These are phyloP conservation scores for Erodium texanum DNA, from an alignment of 441 rosid genomes.

Conservation along the genomic window DNA sequence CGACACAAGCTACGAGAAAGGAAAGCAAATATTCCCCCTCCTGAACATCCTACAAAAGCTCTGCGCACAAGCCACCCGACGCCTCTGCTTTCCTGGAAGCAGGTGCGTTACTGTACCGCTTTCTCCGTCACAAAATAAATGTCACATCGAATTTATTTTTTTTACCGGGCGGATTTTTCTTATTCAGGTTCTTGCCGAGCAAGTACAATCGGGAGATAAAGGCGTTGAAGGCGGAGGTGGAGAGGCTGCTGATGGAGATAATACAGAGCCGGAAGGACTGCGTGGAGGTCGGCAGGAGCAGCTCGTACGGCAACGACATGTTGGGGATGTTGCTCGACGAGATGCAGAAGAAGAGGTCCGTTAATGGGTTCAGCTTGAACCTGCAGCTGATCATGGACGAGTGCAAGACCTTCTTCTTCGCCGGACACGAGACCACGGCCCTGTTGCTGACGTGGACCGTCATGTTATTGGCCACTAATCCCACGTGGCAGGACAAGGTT, in stretches of 20 bases:
- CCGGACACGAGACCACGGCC: constrained; percentile 92
- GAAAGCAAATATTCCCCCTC: constrained; percentile 59
- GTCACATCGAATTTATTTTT: no score
- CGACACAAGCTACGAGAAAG: constrained; percentile 64
- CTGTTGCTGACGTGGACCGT: constrained; percentile 84
- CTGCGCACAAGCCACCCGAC: constrained; percentile 74
- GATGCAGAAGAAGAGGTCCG: constrained; percentile 42
- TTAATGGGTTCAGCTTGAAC: constrained; percentile 34
- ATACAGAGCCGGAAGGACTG: constrained; percentile 66
- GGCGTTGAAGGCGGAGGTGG: constrained; percentile 68
- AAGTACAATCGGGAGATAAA: constrained; percentile 77
- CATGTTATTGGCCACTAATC: constrained; percentile 74
- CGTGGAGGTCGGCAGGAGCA: constrained; percentile 69
- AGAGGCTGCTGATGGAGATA: constrained; percentile 65
- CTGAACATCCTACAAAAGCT: constrained; percentile 54
- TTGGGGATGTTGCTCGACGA: constrained; percentile 73
- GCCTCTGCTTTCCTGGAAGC: constrained; percentile 81
- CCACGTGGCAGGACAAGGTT: constrained; percentile 74
- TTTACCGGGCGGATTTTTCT: no score
- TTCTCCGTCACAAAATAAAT: no score
- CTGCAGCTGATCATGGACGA: constrained; percentile 91
- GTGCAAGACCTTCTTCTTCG: constrained; percentile 91
- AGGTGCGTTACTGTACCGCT: no score
- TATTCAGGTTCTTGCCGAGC: constrained; percentile 67
- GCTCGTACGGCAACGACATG: constrained; percentile 69